Conservation (phyloP, 164 flowering plant genomes). For the Liriodendron chinense region DNA sequence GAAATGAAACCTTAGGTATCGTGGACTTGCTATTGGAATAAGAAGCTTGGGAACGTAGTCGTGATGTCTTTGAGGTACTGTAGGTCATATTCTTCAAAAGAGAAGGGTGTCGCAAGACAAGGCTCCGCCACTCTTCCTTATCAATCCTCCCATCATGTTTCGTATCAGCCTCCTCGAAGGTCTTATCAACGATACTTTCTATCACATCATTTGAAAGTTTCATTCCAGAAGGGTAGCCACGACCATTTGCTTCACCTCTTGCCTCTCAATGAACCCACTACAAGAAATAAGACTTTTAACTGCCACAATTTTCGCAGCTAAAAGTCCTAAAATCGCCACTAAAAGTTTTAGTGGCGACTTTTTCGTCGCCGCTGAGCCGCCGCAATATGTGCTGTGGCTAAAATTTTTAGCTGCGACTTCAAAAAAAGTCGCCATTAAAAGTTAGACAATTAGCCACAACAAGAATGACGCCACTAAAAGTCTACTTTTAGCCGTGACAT, state of each 20-base stretch:
- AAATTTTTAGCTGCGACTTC: too few relatives aligned
- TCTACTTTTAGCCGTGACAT: too few relatives aligned
- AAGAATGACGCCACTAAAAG: too few relatives aligned
- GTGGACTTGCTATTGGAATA: slow-evolving; percentile 49
- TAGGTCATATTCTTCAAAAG: slow-evolving; percentile 94
- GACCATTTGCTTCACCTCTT: slow-evolving; percentile 99
- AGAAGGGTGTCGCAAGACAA: slow-evolving; percentile 84
- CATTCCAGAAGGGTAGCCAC: slow-evolving; percentile 99
- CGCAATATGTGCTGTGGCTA: too few relatives aligned
- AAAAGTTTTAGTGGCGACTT: too few relatives aligned
- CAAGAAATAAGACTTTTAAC: too few relatives aligned
- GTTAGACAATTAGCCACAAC: too few relatives aligned
- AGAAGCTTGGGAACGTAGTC: slow-evolving; percentile 30
- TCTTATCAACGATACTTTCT: slow-evolving; percentile 95
- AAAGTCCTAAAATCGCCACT: too few relatives aligned
- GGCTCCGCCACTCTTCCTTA: slow-evolving; percentile 95
- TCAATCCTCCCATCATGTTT: slow-evolving; percentile 95
- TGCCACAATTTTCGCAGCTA: too few relatives aligned
- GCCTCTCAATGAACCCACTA: too few relatives aligned
- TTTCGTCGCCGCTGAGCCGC: too few relatives aligned
- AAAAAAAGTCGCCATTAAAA: too few relatives aligned
- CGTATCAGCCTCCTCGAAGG: slow-evolving; percentile 96
- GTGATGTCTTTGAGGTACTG: slow-evolving; percentile 80
- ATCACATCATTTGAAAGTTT: slow-evolving; percentile 94
- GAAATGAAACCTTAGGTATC: slow-evolving; percentile 30